These are phyloP conservation scores for Funneliformis geosporum DNA, from an alignment of 192 early-diverging fungal species.

Conservation along the genomic window DNA sequence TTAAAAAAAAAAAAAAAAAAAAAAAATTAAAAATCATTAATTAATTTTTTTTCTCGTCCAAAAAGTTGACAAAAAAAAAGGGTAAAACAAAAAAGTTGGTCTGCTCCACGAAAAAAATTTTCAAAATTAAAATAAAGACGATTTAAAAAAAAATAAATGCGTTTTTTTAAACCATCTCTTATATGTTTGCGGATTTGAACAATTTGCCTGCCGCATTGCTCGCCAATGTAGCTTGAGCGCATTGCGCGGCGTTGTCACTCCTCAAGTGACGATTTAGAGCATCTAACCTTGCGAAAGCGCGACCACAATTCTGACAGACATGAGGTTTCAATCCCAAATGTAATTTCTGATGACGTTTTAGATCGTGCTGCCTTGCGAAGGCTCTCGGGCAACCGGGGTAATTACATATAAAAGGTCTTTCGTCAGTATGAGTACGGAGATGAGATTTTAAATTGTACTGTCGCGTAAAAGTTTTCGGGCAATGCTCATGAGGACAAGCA, in stretches of 20 bases:
- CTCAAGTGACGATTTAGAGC: conserved; percentile 77
- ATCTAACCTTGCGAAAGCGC: conserved; percentile 80
- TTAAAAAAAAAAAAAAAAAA: too few relatives aligned
- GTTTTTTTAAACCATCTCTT: background rate
- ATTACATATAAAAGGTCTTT: conserved; percentile 70
- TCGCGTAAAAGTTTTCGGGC: conserved; percentile 70
- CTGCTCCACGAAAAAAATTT: background rate
- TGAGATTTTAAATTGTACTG: conserved; percentile 81
- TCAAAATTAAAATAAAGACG: background rate
- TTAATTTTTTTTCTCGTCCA: too few relatives aligned
- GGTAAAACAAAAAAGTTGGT: background rate
- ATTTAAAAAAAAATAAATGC: background rate
- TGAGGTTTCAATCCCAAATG: conserved; percentile 79
- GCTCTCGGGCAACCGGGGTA: conserved; percentile 70
- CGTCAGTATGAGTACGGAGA: conserved; percentile 71
- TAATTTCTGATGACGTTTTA: conserved; percentile 82
- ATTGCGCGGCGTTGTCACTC: conserved; percentile 59
- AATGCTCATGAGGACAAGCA: conserved; percentile 50
- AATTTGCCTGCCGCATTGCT: conserved; percentile 1
- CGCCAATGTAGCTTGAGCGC: conserved; percentile 49
- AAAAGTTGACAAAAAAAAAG: background rate
- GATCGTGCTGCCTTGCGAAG: conserved; percentile 90
- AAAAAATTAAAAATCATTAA: too few relatives aligned
- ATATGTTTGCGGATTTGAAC: conserved; percentile 24
- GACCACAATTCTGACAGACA: conserved; percentile 72